phyloP scores from a whole-genome alignment of 306 rosid species.

The Vachellia collinsii region DNA sequence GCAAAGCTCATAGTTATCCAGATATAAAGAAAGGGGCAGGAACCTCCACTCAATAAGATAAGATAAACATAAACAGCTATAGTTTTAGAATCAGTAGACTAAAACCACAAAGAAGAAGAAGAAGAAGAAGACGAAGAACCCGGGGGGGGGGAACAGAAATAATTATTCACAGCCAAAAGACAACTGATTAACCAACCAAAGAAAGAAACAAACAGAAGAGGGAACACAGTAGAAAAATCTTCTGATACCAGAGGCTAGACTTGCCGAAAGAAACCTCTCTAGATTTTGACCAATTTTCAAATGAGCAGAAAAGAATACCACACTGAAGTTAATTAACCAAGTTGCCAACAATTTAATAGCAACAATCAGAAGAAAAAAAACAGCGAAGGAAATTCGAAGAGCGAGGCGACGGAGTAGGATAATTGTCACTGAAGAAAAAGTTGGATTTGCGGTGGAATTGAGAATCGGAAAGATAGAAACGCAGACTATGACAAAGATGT shows the following conservation, averaged over 20 bases:
- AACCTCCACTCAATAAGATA: constrained; percentile 27
- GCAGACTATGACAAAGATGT: constrained; percentile 38
- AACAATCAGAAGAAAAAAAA: constrained; percentile 9
- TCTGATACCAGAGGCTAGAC: constrained; percentile 35
- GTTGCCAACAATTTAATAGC: background rate
- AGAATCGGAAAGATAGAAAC: constrained; percentile 1
- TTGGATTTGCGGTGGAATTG: background rate
- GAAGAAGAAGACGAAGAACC: no score
- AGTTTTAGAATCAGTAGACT: constrained; percentile 24
- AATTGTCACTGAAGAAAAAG: constrained; percentile 18
- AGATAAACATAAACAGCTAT: constrained; percentile 24
- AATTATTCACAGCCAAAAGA: constrained; percentile 11
- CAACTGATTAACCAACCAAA: background rate
- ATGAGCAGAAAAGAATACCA: constrained; percentile 25
- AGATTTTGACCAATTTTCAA: constrained; percentile 30
- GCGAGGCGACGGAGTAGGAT: constrained; percentile 23
- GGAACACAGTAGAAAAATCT: constrained; percentile 38
- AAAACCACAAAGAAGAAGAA: background rate
- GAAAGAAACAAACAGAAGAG: constrained; percentile 36
- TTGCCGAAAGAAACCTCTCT: constrained; percentile 23
- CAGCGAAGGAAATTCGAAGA: constrained; percentile 13
- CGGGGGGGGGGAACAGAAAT: background rate
- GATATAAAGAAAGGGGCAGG: constrained; percentile 6
- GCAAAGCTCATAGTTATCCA: constrained; percentile 15
- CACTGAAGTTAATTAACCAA: constrained; percentile 9